Evolutionary conservation across 805 yeast genomes (phyloP), one percentile per base, ranked within the genome.

Genomic region (Teunomyces barrocoloradensis): DNA sequence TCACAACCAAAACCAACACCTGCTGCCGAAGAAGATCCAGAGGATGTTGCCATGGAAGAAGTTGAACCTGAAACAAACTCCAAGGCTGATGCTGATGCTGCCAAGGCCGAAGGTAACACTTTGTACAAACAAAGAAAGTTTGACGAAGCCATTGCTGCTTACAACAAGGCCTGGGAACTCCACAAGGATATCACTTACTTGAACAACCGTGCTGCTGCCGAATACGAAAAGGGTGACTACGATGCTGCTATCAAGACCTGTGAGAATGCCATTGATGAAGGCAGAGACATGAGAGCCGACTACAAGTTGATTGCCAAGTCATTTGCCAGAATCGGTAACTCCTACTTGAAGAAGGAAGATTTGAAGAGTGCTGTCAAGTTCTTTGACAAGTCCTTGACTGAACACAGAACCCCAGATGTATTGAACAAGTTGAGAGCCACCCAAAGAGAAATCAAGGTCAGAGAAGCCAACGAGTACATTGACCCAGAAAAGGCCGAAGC

Each of bases 151-250:
- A 92, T 94, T 64, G 89, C 73, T 48, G 74, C 81, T 52, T 94
- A 94, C 72, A 75, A 87, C 63, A 79, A 83, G 63, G 99, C 99
- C 1, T 94, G 89, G 87, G 86, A 84, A 29, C 65, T 82, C 17
- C 69, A 75, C 70, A 79, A 83, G 61, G 98, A 94, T 64, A 89
- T 92, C 61, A 92, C 98, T 0, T 94, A 87, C 65, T 78, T 94
- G 65, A 94, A 95, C 76, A 94, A 94, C 77, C 83, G 95, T 61
- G 94, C 99, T 34, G 98, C 99, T 48, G 99, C 99, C 29, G 96
- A 94, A 71, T 94, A 71, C 63, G 99, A 94, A 73, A 89, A 91
- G 68, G 96, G 94, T 52, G 97, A 90, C 61, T 87, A 80, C 60
- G 96, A 90, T 48, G 70, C 84, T 9, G 91, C 96, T 35, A 87